Conservation (phyloP, 208 protist genomes). For the Lotmaria passim region DNA sequence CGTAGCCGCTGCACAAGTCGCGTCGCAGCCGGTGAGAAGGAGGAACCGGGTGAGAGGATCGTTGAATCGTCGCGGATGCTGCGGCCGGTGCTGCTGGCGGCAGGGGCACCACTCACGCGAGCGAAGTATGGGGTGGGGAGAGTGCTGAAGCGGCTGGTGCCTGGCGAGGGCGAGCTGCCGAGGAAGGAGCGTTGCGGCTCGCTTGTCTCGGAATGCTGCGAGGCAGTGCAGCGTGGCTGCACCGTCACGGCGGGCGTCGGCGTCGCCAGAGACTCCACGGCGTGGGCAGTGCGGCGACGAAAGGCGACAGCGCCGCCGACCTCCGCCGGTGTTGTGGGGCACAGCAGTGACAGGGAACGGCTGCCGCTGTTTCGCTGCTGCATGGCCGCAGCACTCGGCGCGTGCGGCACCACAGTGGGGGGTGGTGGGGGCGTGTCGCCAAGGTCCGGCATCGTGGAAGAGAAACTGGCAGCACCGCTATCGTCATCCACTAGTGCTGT, state of each 20-base stretch:
- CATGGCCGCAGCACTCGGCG: too few species aligned
- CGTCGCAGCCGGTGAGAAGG: constrained; percentile 17
- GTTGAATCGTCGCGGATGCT: constrained; percentile 34
- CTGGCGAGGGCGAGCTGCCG: constrained; percentile 9
- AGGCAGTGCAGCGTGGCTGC: constrained; percentile 19
- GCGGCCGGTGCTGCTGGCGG: constrained; percentile 10
- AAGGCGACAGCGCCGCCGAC: background rate
- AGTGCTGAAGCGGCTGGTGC: constrained; percentile 22
- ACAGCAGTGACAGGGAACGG: too few species aligned
- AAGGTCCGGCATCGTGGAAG: constrained; percentile 34
- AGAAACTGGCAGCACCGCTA: constrained; percentile 1
- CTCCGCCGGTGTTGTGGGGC: too few species aligned
- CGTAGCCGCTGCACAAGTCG: constrained; percentile 31
- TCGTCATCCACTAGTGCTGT: background rate
- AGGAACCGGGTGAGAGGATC: constrained; percentile 28
- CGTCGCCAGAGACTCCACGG: background rate
- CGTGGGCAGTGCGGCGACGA: constrained; percentile 5
- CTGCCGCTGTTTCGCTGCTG: too few species aligned
- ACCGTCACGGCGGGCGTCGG: constrained; percentile 28
- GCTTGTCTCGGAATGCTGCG: constrained; percentile 26
- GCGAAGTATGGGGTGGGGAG: constrained; percentile 31
- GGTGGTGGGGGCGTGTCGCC: constrained; percentile 13
- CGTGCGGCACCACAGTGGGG: too few species aligned
- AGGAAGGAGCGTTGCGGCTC: constrained; percentile 19
- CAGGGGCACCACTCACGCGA: constrained; percentile 5